Evolutionary conservation across 805 yeast genomes (phyloP), one percentile per base, ranked within the genome.

Genomic region (Cyberlindnera petersonii): DNA sequence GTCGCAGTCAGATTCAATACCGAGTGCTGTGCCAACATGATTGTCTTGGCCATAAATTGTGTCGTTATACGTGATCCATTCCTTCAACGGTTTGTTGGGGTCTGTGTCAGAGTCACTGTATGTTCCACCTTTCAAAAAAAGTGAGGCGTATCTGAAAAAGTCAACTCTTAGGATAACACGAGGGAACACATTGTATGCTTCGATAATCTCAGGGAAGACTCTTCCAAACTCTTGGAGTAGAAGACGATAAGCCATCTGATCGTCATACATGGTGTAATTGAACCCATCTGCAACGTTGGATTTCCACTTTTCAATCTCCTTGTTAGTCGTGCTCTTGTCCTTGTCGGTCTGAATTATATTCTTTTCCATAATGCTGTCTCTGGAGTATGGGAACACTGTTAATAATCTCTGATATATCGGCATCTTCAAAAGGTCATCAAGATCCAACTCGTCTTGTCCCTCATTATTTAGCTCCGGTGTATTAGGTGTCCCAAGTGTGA

Each of bases 81-180:
- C 69, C 7, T 75, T 75, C 34, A 76, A 68, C 1, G 80, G 80
- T 42, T 69, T 76, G 37, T 71, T 42, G 61, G 42, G 38, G 6
- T 15, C 64, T 1, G 82, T 77, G 53, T 78, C 84, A 24, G 77
- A 73, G 53, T 78, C 83, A 4, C 81, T 71, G 50, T 78, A 78
- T 10, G 74, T 68, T n/a, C 84, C 84, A 33, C 84, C 84, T 32
- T 61, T 58, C 4, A 77, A 66, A 43, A 53, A 75, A 6, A 77
- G 48, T 6, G 75, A 63, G 43, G 76, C 58, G 52, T 77, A 78
- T 38, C 79, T 64, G 55, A 77, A 66, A 44, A 77, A 75, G 49
- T 78, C 83, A 62, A 68, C 73, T 45, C 63, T 65, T 26, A 78
- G 58, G 26, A 78, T 71, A 16, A 69, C 74, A 49, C 75, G 72